Evolutionary conservation across 1,139 yeast genomes (phyloP), one percentile per base, ranked within the genome.

Genomic region (Magnusiomyces magnusii): DNA sequence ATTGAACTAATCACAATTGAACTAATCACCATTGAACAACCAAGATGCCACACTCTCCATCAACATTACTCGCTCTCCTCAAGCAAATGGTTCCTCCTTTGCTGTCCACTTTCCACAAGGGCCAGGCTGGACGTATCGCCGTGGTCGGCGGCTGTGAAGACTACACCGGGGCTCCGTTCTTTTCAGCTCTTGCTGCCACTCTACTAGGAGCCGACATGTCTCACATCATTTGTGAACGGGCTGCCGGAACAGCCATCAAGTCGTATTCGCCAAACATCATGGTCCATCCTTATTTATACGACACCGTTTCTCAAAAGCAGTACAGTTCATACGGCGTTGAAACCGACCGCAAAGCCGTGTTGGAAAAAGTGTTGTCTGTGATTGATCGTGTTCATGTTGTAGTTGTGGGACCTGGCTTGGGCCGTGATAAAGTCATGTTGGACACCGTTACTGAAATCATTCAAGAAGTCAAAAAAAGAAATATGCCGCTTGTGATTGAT

Each of bases 111-210:
- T 86, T 87, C 70, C 87, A 93, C 73, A 93, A 93, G 71, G 99
- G 99, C 49, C 98, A 93, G 73, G 88, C 92, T 1, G 98, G 98
- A 2, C 79, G 90, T 62, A 78, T 93, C 2, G 91, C 86, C 7
- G 90, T 93, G 0, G 81, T 93, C 61, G 99, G 99, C 17, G 99
- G 99, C 1, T 86, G 95, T 70, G 95, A 88, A 69, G 97, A 92
- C 68, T 90, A 88, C 70, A 92, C 98, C 0, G 99, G 99, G 0
- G 99, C 99, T 0, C 99, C 99, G 1, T 93, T 78, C 74, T 93
- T 93, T 71, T 81, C 96, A 31, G 86, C 95, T 15, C 85, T 87
- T 69, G 88, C 97, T 0, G 83, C 95, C 1, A 88, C 96, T 1
- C 74, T 87, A 39, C 80, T 87, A 55, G 99, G 99, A 0, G 87